phyloP scores from a whole-genome alignment of 2,329 filamentous ascomycete genomes.

The Aspergillus floridensis region DNA sequence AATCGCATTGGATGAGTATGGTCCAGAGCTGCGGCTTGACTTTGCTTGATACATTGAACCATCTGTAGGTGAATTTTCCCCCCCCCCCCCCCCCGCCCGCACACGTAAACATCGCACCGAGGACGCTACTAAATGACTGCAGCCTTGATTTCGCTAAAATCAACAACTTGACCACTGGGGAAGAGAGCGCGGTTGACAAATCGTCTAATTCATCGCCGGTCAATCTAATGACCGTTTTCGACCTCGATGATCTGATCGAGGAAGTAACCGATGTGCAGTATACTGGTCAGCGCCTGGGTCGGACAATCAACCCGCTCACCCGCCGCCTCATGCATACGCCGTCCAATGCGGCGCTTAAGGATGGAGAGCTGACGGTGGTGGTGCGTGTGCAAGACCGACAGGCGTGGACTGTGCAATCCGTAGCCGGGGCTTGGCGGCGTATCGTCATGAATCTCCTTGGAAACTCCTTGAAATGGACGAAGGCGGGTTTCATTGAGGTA shows the following conservation, averaged over 20 bases:
- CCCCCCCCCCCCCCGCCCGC: too few species aligned
- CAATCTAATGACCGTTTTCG: constrained; percentile 22
- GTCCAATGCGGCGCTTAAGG: neutral
- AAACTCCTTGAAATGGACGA: constrained; percentile 33
- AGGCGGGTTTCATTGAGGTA: constrained; percentile 24
- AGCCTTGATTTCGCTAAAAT: constrained; percentile 32
- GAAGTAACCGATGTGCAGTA: constrained; percentile 26
- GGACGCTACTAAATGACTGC: neutral
- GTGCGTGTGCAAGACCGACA: constrained; percentile 15
- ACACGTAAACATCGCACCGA: neutral
- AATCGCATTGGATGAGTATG: constrained; percentile 43
- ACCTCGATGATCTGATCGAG: constrained; percentile 27
- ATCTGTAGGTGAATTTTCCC: constrained; percentile 15
- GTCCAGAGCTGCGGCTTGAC: constrained; percentile 52
- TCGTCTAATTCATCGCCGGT: constrained; percentile 8
- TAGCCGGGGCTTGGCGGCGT: constrained; percentile 25
- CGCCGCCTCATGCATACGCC: neutral
- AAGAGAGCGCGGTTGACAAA: neutral
- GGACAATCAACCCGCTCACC: neutral
- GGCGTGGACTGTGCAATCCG: constrained; percentile 25
- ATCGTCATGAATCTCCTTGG: constrained; percentile 34
- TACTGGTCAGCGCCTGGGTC: constrained; percentile 17
- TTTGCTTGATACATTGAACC: constrained; percentile 46
- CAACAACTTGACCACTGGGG: constrained; percentile 19
- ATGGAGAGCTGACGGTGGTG: constrained; percentile 16